These are phyloP conservation scores for Aegilops sharonensis DNA, from an alignment of 176 grass and related monocot species.

Conservation along the genomic window DNA sequence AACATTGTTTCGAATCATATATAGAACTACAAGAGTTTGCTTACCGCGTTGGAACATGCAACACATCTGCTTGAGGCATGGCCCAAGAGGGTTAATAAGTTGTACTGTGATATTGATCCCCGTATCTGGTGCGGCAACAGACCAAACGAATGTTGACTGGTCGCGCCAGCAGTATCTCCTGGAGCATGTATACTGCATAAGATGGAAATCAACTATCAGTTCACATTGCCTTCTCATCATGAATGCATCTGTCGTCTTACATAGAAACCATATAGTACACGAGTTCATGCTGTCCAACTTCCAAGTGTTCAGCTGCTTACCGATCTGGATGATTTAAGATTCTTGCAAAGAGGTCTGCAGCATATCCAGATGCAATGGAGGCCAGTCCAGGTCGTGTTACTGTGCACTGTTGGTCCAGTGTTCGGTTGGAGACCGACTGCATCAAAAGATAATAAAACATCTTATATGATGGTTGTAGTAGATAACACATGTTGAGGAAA, in stretches of 20 bases:
- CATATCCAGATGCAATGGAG: slow-evolving; percentile 64
- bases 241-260: background rate
- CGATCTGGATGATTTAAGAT: slow-evolving; percentile 74
- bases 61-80: slow-evolving; percentile 76
- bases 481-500: background rate
- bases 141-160: slow-evolving; percentile 35
- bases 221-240: background rate
- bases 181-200: slow-evolving; percentile 75
- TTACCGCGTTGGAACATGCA: slow-evolving; percentile 72
- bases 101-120: slow-evolving; percentile 66
- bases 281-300: background rate
- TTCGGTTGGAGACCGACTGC: slow-evolving; percentile 84
- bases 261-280: background rate
- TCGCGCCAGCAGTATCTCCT: slow-evolving; percentile 62
- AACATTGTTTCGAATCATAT: background rate
- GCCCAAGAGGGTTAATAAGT: slow-evolving; percentile 73
- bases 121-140: slow-evolving; percentile 81
- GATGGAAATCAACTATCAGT: background rate
- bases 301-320: slow-evolving; percentile 31
- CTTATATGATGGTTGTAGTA: background rate
- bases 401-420: slow-evolving; percentile 90
- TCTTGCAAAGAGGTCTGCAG: slow-evolving; percentile 71
- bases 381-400: slow-evolving; percentile 91
- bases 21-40: slow-evolving; percentile 17
- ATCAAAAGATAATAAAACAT: slow-evolving; percentile 1